Base-by-base conservation (phyloP, 331 rosid genomes). In the Quercus lobata region DNA sequence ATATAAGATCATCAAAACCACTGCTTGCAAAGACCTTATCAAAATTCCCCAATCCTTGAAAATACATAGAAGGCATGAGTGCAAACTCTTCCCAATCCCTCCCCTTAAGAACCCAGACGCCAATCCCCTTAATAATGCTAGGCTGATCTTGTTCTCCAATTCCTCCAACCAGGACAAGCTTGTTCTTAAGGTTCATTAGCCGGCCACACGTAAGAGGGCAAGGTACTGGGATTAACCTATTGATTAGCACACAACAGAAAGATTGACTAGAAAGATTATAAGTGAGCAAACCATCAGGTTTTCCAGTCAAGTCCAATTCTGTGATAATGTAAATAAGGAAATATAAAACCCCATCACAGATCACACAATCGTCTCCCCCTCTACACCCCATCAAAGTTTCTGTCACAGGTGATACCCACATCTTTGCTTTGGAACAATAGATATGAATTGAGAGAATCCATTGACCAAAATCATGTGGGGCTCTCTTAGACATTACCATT, bases 111-210 rank as follows among this genome's bases (percentile, higher is more conserved):
- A 92, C 78, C 98, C 98, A 94, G 78, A 94, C 84, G 6, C 98
- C 98, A 14, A 94, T 94, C 75, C 98, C 98, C 83, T 92, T 94
- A 29, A 94, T 92, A 25, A 92, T 94, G 82, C 87, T 97, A 4
- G 94, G 90, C 49, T 97, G 86, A 35, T 92, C 98, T 0, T 0
- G 91, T 81, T 88, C 90, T 22, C 98, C 96, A 6, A 94, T 91
- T 52, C 98, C 98, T 69, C 98, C 98, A 54, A 94, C 97, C 96
- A 94, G 92, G 30, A 92, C 98, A 80, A 94, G 89, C 89, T 84
- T 89, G 78, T 89, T 96, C 86, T 86, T 87, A 82, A 92, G 77
- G 87, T 90, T 90, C 97, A 94, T 94, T 80, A 94, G 86, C 5
- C 98, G 92, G 68, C 97, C 98, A 52, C 98, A 94, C 2, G 98